Evolutionary conservation across 805 yeast species (phyloP).

Genomic region (Ogataea ganodermae): DNA sequence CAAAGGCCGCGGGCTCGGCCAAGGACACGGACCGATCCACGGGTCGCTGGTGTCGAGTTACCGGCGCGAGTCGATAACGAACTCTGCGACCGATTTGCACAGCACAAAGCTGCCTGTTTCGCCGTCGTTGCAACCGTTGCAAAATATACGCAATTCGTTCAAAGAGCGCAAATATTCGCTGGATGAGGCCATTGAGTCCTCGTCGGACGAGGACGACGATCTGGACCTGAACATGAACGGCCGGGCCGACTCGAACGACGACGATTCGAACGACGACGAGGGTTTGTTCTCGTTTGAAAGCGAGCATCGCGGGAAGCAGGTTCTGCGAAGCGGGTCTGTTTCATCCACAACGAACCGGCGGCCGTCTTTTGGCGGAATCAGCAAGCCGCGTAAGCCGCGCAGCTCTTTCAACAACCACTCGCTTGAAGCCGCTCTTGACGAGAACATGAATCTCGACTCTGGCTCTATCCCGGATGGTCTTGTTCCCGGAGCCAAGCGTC

Average conservation of each 20-base stretch:
- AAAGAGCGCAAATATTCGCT: constrained; percentile 33
- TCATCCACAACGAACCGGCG: constrained; percentile 27
- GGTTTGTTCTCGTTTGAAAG: constrained; percentile 31
- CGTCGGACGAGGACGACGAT: constrained; percentile 39
- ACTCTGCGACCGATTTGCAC: constrained; percentile 46
- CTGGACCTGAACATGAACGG: constrained; percentile 33
- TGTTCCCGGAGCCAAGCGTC: constrained; percentile 26
- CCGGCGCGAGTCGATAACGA: constrained; percentile 56
- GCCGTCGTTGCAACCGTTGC: constrained; percentile 35
- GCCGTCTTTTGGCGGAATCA: constrained; percentile 37
- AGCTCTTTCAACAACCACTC: constrained; percentile 35
- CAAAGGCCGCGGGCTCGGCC: constrained; percentile 8
- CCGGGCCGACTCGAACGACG: constrained; percentile 35
- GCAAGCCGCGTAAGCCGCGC: constrained; percentile 38
- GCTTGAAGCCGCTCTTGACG: constrained; percentile 35
- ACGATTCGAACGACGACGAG: constrained; percentile 35
- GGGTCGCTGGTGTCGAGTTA: constrained; percentile 10
- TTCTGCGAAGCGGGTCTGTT: constrained; percentile 25
- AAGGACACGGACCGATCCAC: not conserved
- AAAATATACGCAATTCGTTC: constrained; percentile 32
- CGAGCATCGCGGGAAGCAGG: constrained; percentile 18
- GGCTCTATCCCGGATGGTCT: constrained; percentile 31
- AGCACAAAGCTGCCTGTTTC: constrained; percentile 46
- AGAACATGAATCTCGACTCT: constrained; percentile 24
- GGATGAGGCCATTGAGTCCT: constrained; percentile 42